A percentile compares a stretch with the other conserved stretches of the same genome.
Evolutionary conservation across 768 basidiomycete genomes (phyloP).

Genomic region (Kwoniella shandongensis): DNA sequence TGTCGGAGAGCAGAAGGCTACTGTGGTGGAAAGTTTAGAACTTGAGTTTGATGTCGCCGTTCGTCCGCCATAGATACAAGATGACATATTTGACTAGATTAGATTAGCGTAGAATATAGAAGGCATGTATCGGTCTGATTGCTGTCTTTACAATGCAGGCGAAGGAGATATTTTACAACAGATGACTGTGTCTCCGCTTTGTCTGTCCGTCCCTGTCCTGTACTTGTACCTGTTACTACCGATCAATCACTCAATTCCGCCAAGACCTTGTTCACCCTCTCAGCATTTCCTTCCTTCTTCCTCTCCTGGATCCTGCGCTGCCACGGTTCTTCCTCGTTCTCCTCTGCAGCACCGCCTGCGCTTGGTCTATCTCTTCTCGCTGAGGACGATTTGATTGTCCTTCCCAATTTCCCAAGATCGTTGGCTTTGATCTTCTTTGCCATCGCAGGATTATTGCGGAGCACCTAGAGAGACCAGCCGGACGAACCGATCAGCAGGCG

Average conservation of each 20-base stretch:
- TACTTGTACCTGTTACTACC: too few species aligned
- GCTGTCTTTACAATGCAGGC: too few species aligned
- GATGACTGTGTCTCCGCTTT: neutral
- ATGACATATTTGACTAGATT: neutral
- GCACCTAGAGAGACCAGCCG: slow-evolving; percentile 16
- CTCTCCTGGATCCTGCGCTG: slow-evolving; percentile 25
- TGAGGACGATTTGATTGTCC: neutral
- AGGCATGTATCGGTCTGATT: too few species aligned
- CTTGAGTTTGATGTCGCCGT: too few species aligned
- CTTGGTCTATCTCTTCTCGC: slow-evolving; percentile 6
- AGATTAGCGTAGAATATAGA: neutral
- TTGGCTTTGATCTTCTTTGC: slow-evolving; percentile 42
- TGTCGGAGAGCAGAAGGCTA: too few species aligned
- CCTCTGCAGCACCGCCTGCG: neutral
- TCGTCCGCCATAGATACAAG: too few species aligned
- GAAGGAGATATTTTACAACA: neutral
- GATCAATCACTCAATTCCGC: slow-evolving; percentile 38
- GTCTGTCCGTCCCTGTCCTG: too few species aligned
- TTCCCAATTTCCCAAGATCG: slow-evolving; percentile 39
- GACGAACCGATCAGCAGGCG: too few species aligned
- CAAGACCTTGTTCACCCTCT: slow-evolving; percentile 7
- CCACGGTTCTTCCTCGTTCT: slow-evolving; percentile 45
- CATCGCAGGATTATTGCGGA: slow-evolving; percentile 31
- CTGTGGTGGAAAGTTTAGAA: too few species aligned
- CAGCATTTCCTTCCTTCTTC: slow-evolving; percentile 7